phyloP scores from a whole-genome alignment of 139 green algal genomes.

The Chlorella sorokiniana region DNA sequence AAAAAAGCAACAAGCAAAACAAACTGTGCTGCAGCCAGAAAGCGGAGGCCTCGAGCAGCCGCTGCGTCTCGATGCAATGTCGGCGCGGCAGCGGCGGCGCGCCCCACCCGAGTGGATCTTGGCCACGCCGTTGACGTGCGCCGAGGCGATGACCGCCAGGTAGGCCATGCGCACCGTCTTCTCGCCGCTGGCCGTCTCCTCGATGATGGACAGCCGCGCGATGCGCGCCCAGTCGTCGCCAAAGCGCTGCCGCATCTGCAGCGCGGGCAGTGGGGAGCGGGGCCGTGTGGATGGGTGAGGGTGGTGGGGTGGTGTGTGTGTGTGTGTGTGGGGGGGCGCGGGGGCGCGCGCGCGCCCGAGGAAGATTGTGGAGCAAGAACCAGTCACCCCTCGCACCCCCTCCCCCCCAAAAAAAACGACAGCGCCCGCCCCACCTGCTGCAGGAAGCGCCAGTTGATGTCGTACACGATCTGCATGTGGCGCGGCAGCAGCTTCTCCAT shows the following conservation, averaged over 20 bases:
- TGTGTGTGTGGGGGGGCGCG: too few species aligned
- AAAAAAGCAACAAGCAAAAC: not conserved
- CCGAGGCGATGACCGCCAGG: slow-evolving; percentile 86
- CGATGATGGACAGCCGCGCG: slow-evolving; percentile 92
- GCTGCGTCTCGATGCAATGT: too few species aligned
- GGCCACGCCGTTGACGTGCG: slow-evolving; percentile 96
- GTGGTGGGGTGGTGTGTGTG: too few species aligned
- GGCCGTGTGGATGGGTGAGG: not conserved
- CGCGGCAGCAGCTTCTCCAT: slow-evolving; percentile 96
- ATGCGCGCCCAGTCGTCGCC: slow-evolving; percentile 90
- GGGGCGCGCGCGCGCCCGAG: too few species aligned
- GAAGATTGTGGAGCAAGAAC: too few species aligned
- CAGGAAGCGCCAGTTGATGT: slow-evolving; percentile 99
- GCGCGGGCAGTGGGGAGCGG: not conserved
- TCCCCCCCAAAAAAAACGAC: not conserved
- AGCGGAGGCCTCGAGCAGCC: too few species aligned
- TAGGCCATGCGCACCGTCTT: slow-evolving; percentile 93
- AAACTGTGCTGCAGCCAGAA: too few species aligned
- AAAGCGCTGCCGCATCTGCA: slow-evolving; percentile 73
- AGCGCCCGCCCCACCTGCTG: slow-evolving; percentile 60
- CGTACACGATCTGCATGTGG: slow-evolving; percentile 99
- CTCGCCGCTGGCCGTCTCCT: slow-evolving; percentile 78
- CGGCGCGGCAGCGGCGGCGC: not conserved
- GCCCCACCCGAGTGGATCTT: slow-evolving; percentile 85
- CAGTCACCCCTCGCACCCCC: not conserved